Base-by-base conservation (phyloP, 345 rosid genomes). In the Salix suchowensis region DNA sequence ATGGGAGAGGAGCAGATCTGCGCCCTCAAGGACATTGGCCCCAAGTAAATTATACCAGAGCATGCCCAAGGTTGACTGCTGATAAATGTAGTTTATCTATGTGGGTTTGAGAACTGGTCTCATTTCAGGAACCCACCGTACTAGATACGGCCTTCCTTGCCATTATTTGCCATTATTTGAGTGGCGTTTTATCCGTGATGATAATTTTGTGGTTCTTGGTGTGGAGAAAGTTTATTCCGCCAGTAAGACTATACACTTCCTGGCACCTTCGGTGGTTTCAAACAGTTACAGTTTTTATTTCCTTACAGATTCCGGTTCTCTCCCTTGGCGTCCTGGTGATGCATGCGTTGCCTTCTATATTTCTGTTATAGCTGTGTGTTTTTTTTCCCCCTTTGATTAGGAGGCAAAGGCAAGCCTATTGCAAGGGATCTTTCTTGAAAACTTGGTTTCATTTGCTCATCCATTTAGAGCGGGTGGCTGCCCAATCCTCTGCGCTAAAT, bases 1-100 rank as follows among this genome's bases (percentile, higher is more conserved):
- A 81, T 81, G 83, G 83, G 83, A 61, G 80, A 81, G 80, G 83
- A 81, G 80, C 83, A 76, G 83, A 81, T 81, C 46, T 72, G 80
- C 54, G 80, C 80, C 21, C 83, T 81, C 34, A 81, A 81, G 80
- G 83, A 81, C 30, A 72, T 81, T 34, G 80, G 80, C 46, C 83
- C 83, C 15, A 80, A 80, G 76, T 77, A 65, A 70, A 16, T 28
- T 34, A 14, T 0, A 9, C 19, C 24, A 5, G 13, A 64, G 65
- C 50, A 13, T 13, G 68, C 16, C 50, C 37, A 8, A 32, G 32
- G 70, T 67, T 68, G 77, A 34, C 69, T 44, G 68, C 34, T 44
- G 77, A 60, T 74, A 69, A 21, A 21, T 79, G 65, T 79, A 74
- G 77, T 46, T 73, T 61, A 74, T 71, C 30, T 21, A 23, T 52